Evolutionary conservation across 2,329 filamentous ascomycete species (phyloP).

Genomic region (Colletotrichum coccodes): DNA sequence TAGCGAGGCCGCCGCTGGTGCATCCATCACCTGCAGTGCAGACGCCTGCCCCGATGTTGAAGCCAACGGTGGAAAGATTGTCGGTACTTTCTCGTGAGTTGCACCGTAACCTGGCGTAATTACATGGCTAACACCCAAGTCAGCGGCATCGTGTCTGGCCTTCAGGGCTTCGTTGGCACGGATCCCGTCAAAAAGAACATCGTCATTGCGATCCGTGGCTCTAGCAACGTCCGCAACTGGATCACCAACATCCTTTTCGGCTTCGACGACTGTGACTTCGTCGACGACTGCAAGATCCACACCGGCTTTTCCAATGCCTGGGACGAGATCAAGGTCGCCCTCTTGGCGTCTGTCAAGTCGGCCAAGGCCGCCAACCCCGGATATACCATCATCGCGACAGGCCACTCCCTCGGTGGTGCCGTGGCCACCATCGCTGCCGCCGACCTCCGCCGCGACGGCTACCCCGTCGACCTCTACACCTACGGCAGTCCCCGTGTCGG

Average conservation of each 20-base stretch:
- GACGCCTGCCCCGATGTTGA: conserved; percentile 55
- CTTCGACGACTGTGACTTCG: conserved; percentile 47
- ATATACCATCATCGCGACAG: conserved; percentile 68
- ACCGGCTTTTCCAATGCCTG: conserved; percentile 69
- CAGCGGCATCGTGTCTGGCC: conserved; percentile 54
- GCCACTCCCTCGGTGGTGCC: conserved; percentile 76
- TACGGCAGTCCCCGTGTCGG: conserved; percentile 76
- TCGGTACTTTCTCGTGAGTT: conserved; percentile 48
- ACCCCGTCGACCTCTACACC: conserved; percentile 67
- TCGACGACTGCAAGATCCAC: conserved; percentile 61
- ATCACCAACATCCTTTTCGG: conserved; percentile 60
- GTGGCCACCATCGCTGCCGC: conserved; percentile 69
- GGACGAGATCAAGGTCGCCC: conserved; percentile 58
- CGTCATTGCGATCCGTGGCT: conserved; percentile 70
- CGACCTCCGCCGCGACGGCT: conserved; percentile 61
- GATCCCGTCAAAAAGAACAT: conserved; percentile 62
- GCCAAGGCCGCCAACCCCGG: conserved; percentile 58
- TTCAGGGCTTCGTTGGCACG: conserved; percentile 61
- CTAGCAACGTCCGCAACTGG: conserved; percentile 68
- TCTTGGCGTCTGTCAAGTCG: conserved; percentile 53
- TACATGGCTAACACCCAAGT: conserved; percentile 13
- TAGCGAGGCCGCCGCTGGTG: conserved; percentile 48
- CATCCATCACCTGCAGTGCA: conserved; percentile 53
- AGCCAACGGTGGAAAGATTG: conserved; percentile 53
- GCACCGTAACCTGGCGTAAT: neutral